Evolutionary conservation across 163 green algal genomes (phyloP).

Genomic region (Chlamydomonas reinhardtii): DNA sequence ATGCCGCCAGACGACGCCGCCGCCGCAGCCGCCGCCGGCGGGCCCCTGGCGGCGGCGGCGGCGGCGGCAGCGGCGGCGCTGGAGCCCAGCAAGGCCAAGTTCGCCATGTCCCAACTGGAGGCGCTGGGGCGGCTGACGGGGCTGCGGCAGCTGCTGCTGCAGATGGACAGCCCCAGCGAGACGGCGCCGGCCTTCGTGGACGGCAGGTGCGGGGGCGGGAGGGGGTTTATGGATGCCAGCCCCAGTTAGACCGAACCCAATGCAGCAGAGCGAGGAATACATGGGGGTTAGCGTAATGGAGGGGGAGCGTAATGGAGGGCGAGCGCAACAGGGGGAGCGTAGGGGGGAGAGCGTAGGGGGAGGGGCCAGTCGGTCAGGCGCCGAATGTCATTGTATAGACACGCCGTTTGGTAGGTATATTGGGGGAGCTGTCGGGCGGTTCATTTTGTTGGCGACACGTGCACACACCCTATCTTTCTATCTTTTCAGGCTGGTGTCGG

Average conservation of each 20-base stretch:
- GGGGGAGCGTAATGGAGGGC: too few species aligned
- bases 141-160: constrained; percentile 32
- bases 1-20: background rate
- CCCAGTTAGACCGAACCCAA: too few species aligned
- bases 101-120: background rate
- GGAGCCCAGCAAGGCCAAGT: constrained; percentile 28
- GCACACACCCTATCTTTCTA: too few species aligned
- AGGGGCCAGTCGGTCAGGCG: too few species aligned
- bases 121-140: constrained; percentile 23
- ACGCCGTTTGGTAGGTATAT: too few species aligned
- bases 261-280: too few species aligned
- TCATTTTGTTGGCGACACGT: too few species aligned
- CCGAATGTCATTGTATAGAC: too few species aligned
- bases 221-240: background rate
- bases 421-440: too few species aligned
- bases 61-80: background rate
- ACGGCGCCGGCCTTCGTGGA: constrained; percentile 30
- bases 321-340: too few species aligned
- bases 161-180: constrained; percentile 32
- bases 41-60: background rate
- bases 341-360: too few species aligned
- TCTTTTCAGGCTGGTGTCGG: background rate
- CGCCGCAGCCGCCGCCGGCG: background rate
- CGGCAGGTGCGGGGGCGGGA: background rate
- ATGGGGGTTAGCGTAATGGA: too few species aligned